Evolutionary conservation across 108 stramenopile genomes (phyloP).

Genomic region (Craspedostauros australis): DNA sequence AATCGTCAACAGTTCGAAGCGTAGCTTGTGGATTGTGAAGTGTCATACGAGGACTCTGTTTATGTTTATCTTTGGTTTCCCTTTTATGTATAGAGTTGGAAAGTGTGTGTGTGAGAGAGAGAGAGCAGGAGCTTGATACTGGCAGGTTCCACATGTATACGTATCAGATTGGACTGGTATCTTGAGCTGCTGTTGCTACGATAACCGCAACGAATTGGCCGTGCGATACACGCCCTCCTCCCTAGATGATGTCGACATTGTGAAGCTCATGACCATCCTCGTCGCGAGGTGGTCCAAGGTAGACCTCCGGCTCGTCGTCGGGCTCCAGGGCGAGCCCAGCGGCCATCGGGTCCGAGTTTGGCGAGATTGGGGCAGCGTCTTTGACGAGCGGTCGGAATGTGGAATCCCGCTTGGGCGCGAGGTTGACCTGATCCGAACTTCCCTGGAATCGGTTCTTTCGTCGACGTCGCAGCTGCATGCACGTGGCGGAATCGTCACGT

Average conservation of each 20-base stretch:
- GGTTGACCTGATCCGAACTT: not conserved
- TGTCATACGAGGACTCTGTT: no score
- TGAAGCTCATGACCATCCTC: slow-evolving; percentile 27
- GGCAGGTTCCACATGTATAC: no score
- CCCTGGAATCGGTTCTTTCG: slow-evolving; percentile 4
- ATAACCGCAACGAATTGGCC: no score
- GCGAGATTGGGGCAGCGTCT: not conserved
- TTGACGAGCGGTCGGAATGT: not conserved
- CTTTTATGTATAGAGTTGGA: no score
- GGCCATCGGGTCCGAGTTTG: not conserved
- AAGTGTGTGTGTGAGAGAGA: no score
- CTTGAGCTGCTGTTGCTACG: no score
- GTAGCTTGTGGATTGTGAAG: no score
- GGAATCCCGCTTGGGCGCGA: slow-evolving; percentile 19
- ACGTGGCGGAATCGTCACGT: not conserved
- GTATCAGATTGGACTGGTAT: no score
- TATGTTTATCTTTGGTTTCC: no score
- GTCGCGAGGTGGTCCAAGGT: slow-evolving; percentile 18
- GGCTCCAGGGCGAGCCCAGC: slow-evolving; percentile 1
- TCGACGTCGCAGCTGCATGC: slow-evolving; percentile 8
- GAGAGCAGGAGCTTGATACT: no score
- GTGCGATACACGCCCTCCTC: not conserved
- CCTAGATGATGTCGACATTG: slow-evolving; percentile 18
- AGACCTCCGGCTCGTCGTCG: slow-evolving; percentile 5
- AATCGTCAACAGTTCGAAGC: no score